Evolutionary conservation across 1,284 basidiomycete genomes (phyloP).

Genomic region (Quambalaria eucalypti): DNA sequence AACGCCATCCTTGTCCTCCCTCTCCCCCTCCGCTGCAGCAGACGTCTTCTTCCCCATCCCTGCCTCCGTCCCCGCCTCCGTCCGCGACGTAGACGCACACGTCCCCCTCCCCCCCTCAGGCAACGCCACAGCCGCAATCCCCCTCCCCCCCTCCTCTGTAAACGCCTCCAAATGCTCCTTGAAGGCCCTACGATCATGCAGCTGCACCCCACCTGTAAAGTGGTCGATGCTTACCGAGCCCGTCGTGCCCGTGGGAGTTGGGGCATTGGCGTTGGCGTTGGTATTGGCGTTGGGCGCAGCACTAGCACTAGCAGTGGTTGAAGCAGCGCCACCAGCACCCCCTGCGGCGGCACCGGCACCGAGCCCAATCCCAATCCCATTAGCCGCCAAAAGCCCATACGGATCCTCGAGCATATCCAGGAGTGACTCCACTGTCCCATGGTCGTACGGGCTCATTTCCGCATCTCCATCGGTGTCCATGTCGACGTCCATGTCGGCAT

Average conservation of each 20-base stretch:
- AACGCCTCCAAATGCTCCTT: background rate
- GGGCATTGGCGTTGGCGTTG: too few species aligned
- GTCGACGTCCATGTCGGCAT: slow-evolving; percentile 9
- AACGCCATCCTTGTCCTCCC: background rate
- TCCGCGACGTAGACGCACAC: background rate
- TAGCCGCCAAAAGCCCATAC: slow-evolving; percentile 36
- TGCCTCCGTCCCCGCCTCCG: background rate
- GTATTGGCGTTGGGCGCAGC: background rate
- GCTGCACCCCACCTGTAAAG: background rate
- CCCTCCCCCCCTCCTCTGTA: background rate
- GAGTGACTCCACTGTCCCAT: slow-evolving; percentile 11
- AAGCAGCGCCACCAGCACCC: background rate
- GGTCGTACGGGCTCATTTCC: slow-evolving; percentile 14
- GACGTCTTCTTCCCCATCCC: background rate
- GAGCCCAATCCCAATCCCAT: slow-evolving; percentile 22
- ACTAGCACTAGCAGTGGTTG: background rate
- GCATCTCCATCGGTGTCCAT: too few species aligned
- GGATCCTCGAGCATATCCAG: slow-evolving; percentile 42
- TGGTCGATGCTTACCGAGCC: background rate
- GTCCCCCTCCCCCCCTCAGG: background rate
- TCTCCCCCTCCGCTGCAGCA: background rate
- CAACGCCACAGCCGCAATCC: background rate
- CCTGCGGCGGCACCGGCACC: background rate
- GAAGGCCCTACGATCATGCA: background rate
- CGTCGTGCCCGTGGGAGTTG: too few species aligned